Conservation (phyloP, 2,329 filamentous ascomycete species). For the Scopulariopsis brevicaulis region DNA sequence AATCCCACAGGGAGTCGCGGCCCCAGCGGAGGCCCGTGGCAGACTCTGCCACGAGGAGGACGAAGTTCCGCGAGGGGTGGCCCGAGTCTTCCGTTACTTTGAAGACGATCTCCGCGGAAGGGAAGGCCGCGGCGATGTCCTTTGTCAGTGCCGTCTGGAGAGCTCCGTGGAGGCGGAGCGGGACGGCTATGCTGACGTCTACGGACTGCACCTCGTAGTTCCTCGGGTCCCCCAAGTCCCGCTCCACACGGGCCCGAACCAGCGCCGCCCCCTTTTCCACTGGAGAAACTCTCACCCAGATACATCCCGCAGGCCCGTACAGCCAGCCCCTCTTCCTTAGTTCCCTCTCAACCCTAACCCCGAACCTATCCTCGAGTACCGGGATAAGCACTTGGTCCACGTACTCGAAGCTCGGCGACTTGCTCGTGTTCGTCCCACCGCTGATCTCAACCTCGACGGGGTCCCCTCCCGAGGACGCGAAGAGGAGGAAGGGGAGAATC, state of each 20-base stretch:
- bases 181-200: conserved; percentile 39
- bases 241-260: neutral
- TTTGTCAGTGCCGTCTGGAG: conserved; percentile 27
- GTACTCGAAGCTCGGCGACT: conserved; percentile 49
- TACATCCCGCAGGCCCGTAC: conserved; percentile 28
- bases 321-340: conserved; percentile 40
- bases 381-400: conserved; percentile 50
- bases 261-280: conserved; percentile 22
- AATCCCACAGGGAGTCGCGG: conserved; percentile 28
- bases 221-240: neutral
- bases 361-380: conserved; percentile 36
- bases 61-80: conserved; percentile 38
- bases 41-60: conserved; percentile 44
- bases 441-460: conserved; percentile 38
- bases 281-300: conserved; percentile 28
- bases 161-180: conserved; percentile 25
- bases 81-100: conserved; percentile 37
- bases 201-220: conserved; percentile 29
- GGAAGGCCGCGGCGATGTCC: conserved; percentile 28
- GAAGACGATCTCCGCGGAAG: conserved; percentile 30
- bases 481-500: conserved; percentile 46
- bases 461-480: conserved; percentile 28
- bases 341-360: conserved; percentile 30
- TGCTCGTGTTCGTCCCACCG: conserved; percentile 48
- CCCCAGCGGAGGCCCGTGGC: conserved; percentile 31